Base-by-base conservation (phyloP, 371 early-diverging fungal genomes). In the Coemansia sp. region DNA sequence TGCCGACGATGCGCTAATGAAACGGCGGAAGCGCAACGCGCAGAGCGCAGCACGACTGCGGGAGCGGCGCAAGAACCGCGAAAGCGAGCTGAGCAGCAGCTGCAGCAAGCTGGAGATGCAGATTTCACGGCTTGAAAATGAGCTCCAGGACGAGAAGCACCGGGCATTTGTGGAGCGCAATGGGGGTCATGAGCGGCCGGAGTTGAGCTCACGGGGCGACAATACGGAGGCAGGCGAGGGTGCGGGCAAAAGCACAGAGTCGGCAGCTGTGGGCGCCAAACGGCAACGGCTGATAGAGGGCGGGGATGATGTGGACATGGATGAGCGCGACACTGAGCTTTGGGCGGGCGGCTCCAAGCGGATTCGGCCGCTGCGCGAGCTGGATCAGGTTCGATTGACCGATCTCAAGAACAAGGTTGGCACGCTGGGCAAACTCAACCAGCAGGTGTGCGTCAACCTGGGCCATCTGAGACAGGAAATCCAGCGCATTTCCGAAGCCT, bases 21-120 rank as follows among this genome's bases (percentile, higher is more conserved):
- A 72, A 64, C 70, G 79, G 5, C 67, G 79, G 20, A 78, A 79
- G 50, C 68, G 79, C 53, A 79, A 79, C 51, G 79, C 79, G 6
- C 68, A 71, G 64, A 78, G 79, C 48, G 79, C 79, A 0, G 79
- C 79, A n/a, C 70, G 79, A 3, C 62, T 79, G 26, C 75, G 79
- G n/a, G 71, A 79, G 65, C 69, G 79, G 18, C 77, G 79, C 62
- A 69, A 72, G 56, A 78, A 50, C 21, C 56, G 69, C 16, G 79
- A 79, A 54, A 50, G 48, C 18, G 79, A 79, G 52, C 64, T 79
- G 44, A 62, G 51, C 6, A 44, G 20, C 18, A 65, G 68, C 57
- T 79, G 79, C 48, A 42, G 33, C 16, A 40, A 59, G 37, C 78
- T 79, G 3, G 72, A 70, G 54, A 20, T 53, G 28, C 66, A 71